phyloP scores from a whole-genome alignment of 768 basidiomycete genomes.

The Auriscalpium microsporum region DNA sequence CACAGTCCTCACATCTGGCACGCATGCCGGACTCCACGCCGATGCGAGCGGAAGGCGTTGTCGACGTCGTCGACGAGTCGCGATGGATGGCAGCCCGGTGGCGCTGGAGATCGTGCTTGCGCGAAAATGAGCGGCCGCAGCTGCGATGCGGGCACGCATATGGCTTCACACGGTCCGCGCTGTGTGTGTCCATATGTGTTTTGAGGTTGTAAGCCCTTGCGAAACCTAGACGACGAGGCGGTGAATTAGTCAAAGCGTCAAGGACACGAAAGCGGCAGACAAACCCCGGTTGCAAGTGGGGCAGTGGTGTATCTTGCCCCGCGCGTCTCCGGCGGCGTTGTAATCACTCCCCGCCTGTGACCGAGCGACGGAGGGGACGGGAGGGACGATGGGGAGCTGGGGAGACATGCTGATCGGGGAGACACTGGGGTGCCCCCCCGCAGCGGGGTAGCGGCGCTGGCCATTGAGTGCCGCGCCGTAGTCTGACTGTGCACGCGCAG shows the following conservation, averaged over 20 bases:
- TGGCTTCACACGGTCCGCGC: slow-evolving; percentile 85
- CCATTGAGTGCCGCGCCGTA: slow-evolving; percentile 11
- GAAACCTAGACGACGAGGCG: slow-evolving; percentile 47
- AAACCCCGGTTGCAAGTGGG: slow-evolving; percentile 64
- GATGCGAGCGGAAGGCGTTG: slow-evolving; percentile 11
- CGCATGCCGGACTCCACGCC: slow-evolving; percentile 10
- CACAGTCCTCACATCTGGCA: slow-evolving; percentile 19
- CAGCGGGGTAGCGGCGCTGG: slow-evolving; percentile 20
- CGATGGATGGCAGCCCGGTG: slow-evolving; percentile 78
- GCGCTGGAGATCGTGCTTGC: slow-evolving; percentile 89
- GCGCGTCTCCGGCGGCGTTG: slow-evolving; percentile 44
- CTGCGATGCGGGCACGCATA: slow-evolving; percentile 79
- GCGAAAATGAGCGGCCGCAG: slow-evolving; percentile 86
- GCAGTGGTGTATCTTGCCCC: slow-evolving; percentile 76
- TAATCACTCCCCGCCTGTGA: slow-evolving; percentile 22
- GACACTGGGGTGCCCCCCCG: slow-evolving; percentile 37
- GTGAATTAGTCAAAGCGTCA: slow-evolving; percentile 2
- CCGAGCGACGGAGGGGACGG: slow-evolving; percentile 32
- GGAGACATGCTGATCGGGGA: slow-evolving; percentile 50
- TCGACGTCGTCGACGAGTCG: slow-evolving; percentile 18
- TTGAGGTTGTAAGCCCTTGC: slow-evolving; percentile 92
- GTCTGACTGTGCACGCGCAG: slow-evolving; percentile 9
- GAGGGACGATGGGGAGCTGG: slow-evolving; percentile 37
- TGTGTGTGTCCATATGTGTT: slow-evolving; percentile 92
- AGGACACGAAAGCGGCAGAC: slow-evolving; percentile 8